phyloP scores from a whole-genome alignment of 2,329 filamentous ascomycete genomes.

The Rhinocladiella mackenziei region DNA sequence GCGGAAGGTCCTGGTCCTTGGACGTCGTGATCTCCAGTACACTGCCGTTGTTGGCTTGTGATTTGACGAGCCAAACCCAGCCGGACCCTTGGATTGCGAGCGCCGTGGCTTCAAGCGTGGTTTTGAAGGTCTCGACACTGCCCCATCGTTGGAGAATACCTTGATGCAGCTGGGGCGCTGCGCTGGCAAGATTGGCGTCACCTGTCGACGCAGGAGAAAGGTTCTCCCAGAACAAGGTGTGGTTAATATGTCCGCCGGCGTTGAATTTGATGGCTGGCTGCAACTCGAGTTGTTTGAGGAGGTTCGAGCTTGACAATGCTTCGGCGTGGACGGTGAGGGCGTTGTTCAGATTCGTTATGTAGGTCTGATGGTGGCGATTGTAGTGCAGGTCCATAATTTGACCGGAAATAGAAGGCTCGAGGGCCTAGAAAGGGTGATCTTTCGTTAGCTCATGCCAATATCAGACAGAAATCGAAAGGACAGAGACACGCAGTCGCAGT shows the following conservation, averaged over 20 bases:
- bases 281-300: constrained; percentile 55
- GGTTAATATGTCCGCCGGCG: constrained; percentile 61
- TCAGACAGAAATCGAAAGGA: not conserved
- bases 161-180: constrained; percentile 54
- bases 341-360: constrained; percentile 83
- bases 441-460: not conserved
- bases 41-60: constrained; percentile 50
- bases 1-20: constrained; percentile 69
- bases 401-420: constrained; percentile 57
- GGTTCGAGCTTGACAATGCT: constrained; percentile 52
- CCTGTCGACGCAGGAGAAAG: constrained; percentile 59
- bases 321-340: constrained; percentile 67
- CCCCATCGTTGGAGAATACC: constrained; percentile 67
- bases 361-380: constrained; percentile 90
- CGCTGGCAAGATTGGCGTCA: constrained; percentile 54
- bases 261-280: constrained; percentile 63
- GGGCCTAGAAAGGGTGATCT: constrained; percentile 12
- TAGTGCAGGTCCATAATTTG: constrained; percentile 97
- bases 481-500: not conserved
- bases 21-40: constrained; percentile 67
- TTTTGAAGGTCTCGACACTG: constrained; percentile 61
- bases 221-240: constrained; percentile 71
- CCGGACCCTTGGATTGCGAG: constrained; percentile 76
- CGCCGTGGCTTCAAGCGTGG: constrained; percentile 61
- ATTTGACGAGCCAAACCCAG: constrained; percentile 81